A percentile compares a stretch with the other conserved stretches of the same genome.
Conservation (phyloP, 2,329 filamentous ascomycete species). For the Nectriaceae sp. region DNA sequence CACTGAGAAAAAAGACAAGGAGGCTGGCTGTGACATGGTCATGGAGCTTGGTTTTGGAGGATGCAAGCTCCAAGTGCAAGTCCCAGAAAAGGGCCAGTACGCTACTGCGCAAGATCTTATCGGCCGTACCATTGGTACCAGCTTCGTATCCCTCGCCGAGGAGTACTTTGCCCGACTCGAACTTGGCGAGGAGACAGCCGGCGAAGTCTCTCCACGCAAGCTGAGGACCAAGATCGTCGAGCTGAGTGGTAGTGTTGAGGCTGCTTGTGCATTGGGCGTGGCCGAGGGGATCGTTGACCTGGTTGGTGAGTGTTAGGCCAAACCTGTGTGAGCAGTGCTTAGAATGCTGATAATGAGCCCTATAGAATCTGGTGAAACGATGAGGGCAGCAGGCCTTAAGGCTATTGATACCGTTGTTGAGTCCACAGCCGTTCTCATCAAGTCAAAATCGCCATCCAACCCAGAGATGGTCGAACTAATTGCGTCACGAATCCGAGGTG, state of each 20-base stretch:
- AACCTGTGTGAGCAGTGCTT: too few species aligned
- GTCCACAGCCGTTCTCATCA: slow-evolving; percentile 87
- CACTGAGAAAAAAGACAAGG: slow-evolving; percentile 38
- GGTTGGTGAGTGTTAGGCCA: slow-evolving; percentile 77
- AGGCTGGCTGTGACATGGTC: slow-evolving; percentile 76
- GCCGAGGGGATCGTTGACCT: slow-evolving; percentile 97
- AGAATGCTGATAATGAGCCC: slow-evolving; percentile 14
- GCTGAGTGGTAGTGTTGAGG: slow-evolving; percentile 94
- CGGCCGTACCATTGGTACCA: slow-evolving; percentile 92
- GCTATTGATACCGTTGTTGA: slow-evolving; percentile 92
- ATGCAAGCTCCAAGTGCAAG: slow-evolving; percentile 96
- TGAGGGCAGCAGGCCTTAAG: slow-evolving; percentile 92
- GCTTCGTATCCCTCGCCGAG: slow-evolving; percentile 83
- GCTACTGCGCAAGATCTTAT: slow-evolving; percentile 73
- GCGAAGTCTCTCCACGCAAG: slow-evolving; percentile 44
- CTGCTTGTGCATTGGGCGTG: slow-evolving; percentile 91
- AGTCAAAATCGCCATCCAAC: slow-evolving; percentile 82
- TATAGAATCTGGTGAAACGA: slow-evolving; percentile 93
- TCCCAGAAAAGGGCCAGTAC: slow-evolving; percentile 81
- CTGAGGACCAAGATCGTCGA: slow-evolving; percentile 88
- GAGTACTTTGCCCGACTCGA: slow-evolving; percentile 86
- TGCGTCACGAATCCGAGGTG: slow-evolving; percentile 81
- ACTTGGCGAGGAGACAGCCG: slow-evolving; percentile 45
- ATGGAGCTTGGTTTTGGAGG: slow-evolving; percentile 88
- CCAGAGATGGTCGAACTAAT: slow-evolving; percentile 81